Base-by-base conservation (phyloP, 2,329 filamentous ascomycete species). In the Fonsecaea pedrosoi region DNA sequence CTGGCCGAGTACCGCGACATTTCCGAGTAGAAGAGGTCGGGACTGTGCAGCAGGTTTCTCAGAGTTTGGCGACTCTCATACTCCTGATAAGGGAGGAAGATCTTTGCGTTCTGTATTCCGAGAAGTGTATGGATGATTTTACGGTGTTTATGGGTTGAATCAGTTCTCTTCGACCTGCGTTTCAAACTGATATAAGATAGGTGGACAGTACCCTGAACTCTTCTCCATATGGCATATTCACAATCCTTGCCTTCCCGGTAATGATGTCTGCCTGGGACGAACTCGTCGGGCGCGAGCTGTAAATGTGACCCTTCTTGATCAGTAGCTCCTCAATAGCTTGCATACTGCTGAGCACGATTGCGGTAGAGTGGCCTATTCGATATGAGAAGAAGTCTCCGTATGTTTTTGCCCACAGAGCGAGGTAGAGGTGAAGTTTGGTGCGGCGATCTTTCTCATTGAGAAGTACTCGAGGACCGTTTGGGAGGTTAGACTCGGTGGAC, bases 321-420 rank as follows among this genome's bases (percentile, higher is more conserved):
- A 62, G 34, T 2, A 56, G 35, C 30, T 62, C 60, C 40, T 62
- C 38, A 15, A 62, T 57, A 25, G 60, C 60, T 57, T 62, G 42
- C 10, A 48, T 37, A 25, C 60, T 62, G 45, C 60, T 56, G 34
- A 62, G 60, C n/a, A 62, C 60, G 3, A 62, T 32, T 13, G 42
- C 50, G 2, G 45, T 34, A 18, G 60, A 55, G 34, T 53, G 50
- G 5, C 60, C 60, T 37, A 62, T 45, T 0, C 45, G 45, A 38
- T 45, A 62, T 53, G 60, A 62, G 60, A 62, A 62, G 53, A 62
- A 56, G 50, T 62, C 60, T 21, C 60, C 60, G 55, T 62, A 62
- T 38, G 30, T 50, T n/a, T 45, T 56, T 18, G 38, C 53, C 35
- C 60, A 62, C 25, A 21, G 38, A 37, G 53, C 40, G 15, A 62